Evolutionary conservation across 129 eudicot genomes (phyloP).

Genomic region (Escallonia rubra): DNA sequence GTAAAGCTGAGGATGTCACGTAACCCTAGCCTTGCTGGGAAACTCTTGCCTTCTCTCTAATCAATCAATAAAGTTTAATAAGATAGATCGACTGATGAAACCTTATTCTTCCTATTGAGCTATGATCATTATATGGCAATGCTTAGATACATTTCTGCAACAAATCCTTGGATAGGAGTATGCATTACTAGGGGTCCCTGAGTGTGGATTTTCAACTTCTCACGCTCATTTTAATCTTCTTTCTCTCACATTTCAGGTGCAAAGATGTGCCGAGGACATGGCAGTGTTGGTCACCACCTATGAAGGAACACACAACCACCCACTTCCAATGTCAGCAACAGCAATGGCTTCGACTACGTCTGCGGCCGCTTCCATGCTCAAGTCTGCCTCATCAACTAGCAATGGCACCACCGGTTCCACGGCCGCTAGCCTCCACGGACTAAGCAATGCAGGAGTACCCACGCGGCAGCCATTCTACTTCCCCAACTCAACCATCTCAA

Average conservation of each 20-base stretch:
- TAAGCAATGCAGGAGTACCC: slow-evolving; percentile 10
- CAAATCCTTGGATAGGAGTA: no score
- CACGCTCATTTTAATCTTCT: no score
- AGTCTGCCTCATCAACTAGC: slow-evolving; percentile 46
- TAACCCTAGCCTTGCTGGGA: no score
- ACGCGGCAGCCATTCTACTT: slow-evolving; percentile 38
- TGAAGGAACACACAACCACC: slow-evolving; percentile 83
- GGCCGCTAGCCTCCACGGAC: slow-evolving; percentile 33
- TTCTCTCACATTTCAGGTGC: slow-evolving; percentile 39
- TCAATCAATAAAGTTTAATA: no score
- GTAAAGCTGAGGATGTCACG: no score
- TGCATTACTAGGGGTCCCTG: no score
- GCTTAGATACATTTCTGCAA: no score
- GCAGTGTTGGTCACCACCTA: slow-evolving; percentile 61
- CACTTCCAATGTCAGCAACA: slow-evolving; percentile 68
- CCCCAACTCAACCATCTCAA: slow-evolving; percentile 46
- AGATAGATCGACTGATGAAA: no score
- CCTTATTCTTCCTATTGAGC: no score
- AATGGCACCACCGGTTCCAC: slow-evolving; percentile 25
- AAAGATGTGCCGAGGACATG: slow-evolving; percentile 66
- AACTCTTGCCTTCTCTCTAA: no score
- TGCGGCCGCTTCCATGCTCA: slow-evolving; percentile 74
- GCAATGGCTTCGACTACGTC: slow-evolving; percentile 86
- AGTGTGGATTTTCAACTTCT: no score
- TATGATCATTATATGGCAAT: no score